Base-by-base conservation (phyloP, 805 yeast species). In the Metschnikowia peoriensis region DNA sequence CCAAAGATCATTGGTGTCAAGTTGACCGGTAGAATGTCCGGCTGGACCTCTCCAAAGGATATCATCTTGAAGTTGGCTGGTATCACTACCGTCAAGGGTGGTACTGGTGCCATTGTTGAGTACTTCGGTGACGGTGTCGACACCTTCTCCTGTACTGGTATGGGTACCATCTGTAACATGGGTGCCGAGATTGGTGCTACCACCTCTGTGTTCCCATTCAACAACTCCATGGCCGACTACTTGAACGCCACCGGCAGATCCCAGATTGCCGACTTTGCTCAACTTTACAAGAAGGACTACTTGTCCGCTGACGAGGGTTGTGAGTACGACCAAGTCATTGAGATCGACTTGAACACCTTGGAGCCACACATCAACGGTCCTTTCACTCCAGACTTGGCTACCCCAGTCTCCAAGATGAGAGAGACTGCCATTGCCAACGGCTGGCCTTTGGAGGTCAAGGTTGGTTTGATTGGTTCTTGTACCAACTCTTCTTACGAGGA, bases 151-250 rank as follows among this genome's bases (percentile, higher is more conserved):
- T 90, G 97, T 76, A 93, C 98, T 48, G 98, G 98, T 82, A 92
- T 92, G 98, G 98, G 96, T 71, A 92, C 98, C 65, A 92, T 92
- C 77, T 92, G 98, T 83, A 92, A 92, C 76, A 92, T 92, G 98
- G 98, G 98, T 81, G 98, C 98, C 62, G 98, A 92, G 78, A 91
- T 92, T 63, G 98, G 98, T 78, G 97, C 97, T 56, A 92, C 98
- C 58, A 92, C 98, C 52, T 92, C 97, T 45, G 89, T 89, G 56
- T 92, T 92, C 96, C 98, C 98, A 71, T 91, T 81, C 89, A 91
- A 89, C 80, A 82, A 85, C 67, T 86, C 93, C 60, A 92, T 89
- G 89, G 83, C 77, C 70, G 88, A 86, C 61, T 93, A 92, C 79
- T 82, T 93, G 71, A 73, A 81, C 57, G 94, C 96, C 52, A 93